Base-by-base conservation (phyloP, 75 land plant species). In the Cryptomeria japonica region DNA sequence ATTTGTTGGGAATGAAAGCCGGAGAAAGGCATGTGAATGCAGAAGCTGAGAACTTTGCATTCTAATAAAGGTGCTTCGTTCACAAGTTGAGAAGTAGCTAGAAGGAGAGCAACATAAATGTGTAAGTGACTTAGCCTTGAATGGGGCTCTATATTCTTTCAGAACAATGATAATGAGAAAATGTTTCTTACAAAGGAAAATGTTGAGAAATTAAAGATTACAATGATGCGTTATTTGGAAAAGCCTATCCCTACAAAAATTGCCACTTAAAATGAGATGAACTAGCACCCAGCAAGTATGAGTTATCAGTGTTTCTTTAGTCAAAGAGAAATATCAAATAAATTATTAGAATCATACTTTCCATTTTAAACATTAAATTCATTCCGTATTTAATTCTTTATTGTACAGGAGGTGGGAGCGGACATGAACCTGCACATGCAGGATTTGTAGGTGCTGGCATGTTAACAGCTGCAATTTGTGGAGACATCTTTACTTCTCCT, bases 381-480 rank as follows among this genome's bases (percentile, higher is more conserved):
- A 7, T 38, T 55, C 19, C 32, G 11, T 32, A 39, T 39, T 9
- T 85, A 19, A 38, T 73, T n/a, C 44, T 38, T 86, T 38, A 18
- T 55, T 73, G 58, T 87, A 55, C 92, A 98, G 99, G 99, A n/a
- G 99, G 99, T 86, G 99, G 99, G 80, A 96, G 99, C 92, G 99
- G 99, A 3, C 99, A 98, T 93, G 99, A 98, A 87, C 99, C 99
- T 85, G 97, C 99, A 86, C 99, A 98, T 91, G 96, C 99, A 86
- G 99, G 99, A 87, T 98, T 88, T 92, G 99, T 98, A 34, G 99
- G 99, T 42, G 93, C 89, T 84, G 99, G 99, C 87, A 98, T 98
- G 99, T 92, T 98, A 34, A 96, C 99, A 88, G 96, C 99, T 72
- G 99, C 99, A n/a, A 89, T 98, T 41, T 96, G 95, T 92, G 98